phyloP scores from a whole-genome alignment of 441 rosid species.

The Eutrema salsugineum region DNA sequence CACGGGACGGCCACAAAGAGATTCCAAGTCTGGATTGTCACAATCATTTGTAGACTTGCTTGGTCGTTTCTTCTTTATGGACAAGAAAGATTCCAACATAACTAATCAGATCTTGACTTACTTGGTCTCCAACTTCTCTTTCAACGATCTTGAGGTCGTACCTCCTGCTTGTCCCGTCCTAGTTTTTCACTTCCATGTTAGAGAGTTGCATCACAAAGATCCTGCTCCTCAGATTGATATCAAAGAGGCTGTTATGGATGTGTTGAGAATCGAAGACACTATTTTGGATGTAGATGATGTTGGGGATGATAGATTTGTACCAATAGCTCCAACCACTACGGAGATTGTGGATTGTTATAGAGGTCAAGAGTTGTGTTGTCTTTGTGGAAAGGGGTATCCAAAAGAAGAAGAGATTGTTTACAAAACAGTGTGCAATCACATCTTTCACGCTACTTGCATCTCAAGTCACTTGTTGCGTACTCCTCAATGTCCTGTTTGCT shows the following conservation, averaged over 20 bases:
- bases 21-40: neutral
- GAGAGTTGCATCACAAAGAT: neutral
- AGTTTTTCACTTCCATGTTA: neutral
- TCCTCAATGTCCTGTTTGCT: neutral
- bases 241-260: neutral
- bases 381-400: neutral
- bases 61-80: neutral
- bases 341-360: slow-evolving; percentile 2
- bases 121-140: neutral
- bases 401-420: neutral
- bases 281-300: neutral
- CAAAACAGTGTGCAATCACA: neutral
- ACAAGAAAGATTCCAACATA: neutral
- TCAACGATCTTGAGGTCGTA: neutral
- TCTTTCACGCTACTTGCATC: neutral
- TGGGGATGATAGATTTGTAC: neutral
- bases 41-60: neutral
- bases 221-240: neutral
- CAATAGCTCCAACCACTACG: neutral
- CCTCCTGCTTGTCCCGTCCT: slow-evolving; percentile 5
- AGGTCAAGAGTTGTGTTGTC: neutral
- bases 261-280: neutral
- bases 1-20: neutral
- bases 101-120: neutral
- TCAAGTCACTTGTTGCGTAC: neutral